Evolutionary conservation across 345 rosid genomes (phyloP), one percentile per base, ranked within the genome.

Genomic region (Carallia brachiata): DNA sequence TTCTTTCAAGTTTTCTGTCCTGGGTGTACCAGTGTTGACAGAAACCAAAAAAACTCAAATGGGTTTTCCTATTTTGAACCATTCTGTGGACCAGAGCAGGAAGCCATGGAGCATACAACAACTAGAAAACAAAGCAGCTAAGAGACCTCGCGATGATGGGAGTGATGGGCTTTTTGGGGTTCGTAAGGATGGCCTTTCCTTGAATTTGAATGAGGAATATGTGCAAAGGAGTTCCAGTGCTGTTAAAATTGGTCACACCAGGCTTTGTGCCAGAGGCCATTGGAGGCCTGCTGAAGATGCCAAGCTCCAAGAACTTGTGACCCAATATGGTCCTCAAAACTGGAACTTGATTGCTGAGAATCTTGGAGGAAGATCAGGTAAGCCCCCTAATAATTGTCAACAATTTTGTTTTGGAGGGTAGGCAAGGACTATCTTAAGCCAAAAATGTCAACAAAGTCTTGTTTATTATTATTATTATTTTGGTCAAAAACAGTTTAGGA

Each of bases 221-320:
- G 77, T 19, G 23, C 44, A 6, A n/a, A 75, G 62, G 53, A 53
- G 58, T 71, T 68, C 70, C 69, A 53, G 6, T 63, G 47, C 48
- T 53, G 72, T 18, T 36, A 80, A 62, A 70, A 84, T 52, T 67
- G 85, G 83, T 18, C 81, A 68, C 61, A 34, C 80, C 28, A 86
- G 83, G 74, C 79, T 85, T 27, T 89, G 90, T 58, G 78, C 88
- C 6, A 87, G 94, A 78, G 95, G 98, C 37, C 98, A 91, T 67
- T 94, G 97, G 98, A 87, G 95, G 79, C 96, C 98, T 13, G 89
- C 84, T 62, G 97, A 94, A 75, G 98, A 94, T 74, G 65, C 86
- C 23, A 87, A 87, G 77, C 98, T 91, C 31, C 88, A 79, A 74
- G 97, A 91, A 54, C 91, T 91, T 52, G 97, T 91, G 36, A 74